Evolutionary conservation across 441 rosid genomes (phyloP).

Genomic region (Hura crepitans): DNA sequence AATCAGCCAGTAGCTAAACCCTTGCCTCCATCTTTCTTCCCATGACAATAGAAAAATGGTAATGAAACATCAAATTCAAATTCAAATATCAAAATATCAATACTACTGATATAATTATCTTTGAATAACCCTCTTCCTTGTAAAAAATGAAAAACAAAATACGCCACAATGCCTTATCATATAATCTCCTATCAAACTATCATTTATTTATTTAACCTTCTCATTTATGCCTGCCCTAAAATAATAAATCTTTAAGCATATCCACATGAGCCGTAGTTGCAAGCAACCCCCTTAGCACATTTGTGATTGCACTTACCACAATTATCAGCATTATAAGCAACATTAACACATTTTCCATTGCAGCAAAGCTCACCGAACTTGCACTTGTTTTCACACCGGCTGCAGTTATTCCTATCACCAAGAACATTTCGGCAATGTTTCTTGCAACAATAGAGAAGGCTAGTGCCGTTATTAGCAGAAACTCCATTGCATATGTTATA

Average conservation of each 20-base stretch:
- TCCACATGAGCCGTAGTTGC: constrained; percentile 63
- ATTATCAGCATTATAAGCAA: constrained; percentile 30
- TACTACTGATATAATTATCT: too few relatives aligned
- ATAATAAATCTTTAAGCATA: constrained; percentile 40
- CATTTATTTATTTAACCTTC: not conserved
- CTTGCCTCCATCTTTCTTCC: too few relatives aligned
- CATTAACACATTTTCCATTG: constrained; percentile 40
- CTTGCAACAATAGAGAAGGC: constrained; percentile 65
- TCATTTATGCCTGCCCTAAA: not conserved
- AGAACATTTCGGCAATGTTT: constrained; percentile 59
- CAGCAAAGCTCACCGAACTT: constrained; percentile 57
- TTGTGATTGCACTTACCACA: constrained; percentile 61
- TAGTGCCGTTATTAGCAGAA: constrained; percentile 55
- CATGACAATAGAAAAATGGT: too few relatives aligned
- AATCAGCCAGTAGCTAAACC: too few relatives aligned
- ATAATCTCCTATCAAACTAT: not conserved
- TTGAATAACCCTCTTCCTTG: not conserved
- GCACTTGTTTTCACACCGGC: constrained; percentile 51
- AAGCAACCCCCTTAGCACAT: constrained; percentile 44
- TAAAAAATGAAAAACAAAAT: not conserved
- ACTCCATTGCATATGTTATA: constrained; percentile 58
- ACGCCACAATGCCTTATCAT: not conserved
- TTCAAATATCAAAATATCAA: too few relatives aligned
- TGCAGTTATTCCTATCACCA: constrained; percentile 64
- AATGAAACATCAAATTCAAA: too few relatives aligned